phyloP scores from a whole-genome alignment of 192 early-diverging fungal species.

The Gryganskiella cystojenkinii region DNA sequence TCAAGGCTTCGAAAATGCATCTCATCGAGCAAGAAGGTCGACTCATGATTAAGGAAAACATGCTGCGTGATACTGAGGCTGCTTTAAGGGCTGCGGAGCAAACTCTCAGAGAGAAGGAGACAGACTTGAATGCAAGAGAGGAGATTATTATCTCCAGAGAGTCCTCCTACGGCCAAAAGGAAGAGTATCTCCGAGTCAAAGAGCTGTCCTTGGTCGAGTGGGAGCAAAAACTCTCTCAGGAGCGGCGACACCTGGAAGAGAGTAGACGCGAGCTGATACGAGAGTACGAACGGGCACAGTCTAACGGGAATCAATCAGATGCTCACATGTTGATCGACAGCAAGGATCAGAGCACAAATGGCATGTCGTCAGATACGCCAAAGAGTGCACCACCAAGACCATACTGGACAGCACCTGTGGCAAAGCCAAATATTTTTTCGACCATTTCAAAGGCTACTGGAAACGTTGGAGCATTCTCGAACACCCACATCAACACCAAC shows the following conservation, averaged over 20 bases:
- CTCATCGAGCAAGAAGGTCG: slow-evolving; percentile 6
- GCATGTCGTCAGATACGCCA: not conserved
- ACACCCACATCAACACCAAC: not conserved
- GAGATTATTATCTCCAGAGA: slow-evolving; percentile 11
- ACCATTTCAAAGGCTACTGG: not conserved
- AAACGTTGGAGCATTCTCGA: no score
- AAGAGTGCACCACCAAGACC: not conserved
- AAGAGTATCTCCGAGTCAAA: not conserved
- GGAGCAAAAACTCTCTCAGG: slow-evolving; percentile 11
- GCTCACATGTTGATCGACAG: slow-evolving; percentile 3
- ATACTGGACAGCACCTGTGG: not conserved
- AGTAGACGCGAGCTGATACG: not conserved
- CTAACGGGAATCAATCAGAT: not conserved
- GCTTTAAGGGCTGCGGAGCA: slow-evolving; percentile 25
- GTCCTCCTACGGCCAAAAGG: not conserved
- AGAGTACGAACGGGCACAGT: not conserved
- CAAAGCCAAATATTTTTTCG: not conserved
- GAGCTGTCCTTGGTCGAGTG: slow-evolving; percentile 5
- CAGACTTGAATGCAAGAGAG: slow-evolving; percentile 10
- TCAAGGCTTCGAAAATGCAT: not conserved
- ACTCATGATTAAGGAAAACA: slow-evolving; percentile 5
- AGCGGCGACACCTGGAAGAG: slow-evolving; percentile 25
- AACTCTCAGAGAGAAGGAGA: slow-evolving; percentile 32
- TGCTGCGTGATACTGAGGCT: not conserved
- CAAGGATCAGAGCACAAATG: slow-evolving; percentile 1